Conservation (phyloP, 768 basidiomycete species). For the Mycena kentingensis region DNA sequence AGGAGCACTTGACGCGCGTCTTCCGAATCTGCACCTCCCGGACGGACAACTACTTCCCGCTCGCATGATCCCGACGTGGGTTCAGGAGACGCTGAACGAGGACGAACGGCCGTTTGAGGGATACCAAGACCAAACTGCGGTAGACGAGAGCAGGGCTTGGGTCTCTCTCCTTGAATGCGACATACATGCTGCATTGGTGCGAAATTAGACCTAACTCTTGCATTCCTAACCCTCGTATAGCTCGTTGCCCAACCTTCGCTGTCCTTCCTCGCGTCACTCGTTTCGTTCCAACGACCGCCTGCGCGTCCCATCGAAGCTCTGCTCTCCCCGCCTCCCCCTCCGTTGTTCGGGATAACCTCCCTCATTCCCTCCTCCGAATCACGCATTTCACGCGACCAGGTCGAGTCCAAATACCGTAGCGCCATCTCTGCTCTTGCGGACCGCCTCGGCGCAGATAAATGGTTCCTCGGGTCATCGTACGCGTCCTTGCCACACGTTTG, state of each 20-base stretch:
- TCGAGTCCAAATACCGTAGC: conserved; percentile 65
- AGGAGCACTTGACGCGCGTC: conserved; percentile 65
- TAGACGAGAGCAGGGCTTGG: conserved; percentile 83
- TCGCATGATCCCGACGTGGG: conserved; percentile 74
- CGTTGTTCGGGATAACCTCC: conserved; percentile 68
- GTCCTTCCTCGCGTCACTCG: conserved; percentile 43
- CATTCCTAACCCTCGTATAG: conserved; percentile 33
- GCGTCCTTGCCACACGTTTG: conserved; percentile 22
- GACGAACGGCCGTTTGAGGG: conserved; percentile 59
- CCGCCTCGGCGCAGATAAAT: conserved; percentile 72
- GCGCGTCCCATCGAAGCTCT: conserved; percentile 46
- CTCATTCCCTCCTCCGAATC: conserved; percentile 61
- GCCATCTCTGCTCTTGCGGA: conserved; percentile 75
- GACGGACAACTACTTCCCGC: conserved; percentile 61
- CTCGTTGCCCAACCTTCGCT: conserved; percentile 50
- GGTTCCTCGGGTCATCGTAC: conserved; percentile 80
- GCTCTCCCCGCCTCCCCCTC: conserved; percentile 66
- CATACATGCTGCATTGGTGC: conserved; percentile 75
- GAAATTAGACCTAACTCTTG: conserved; percentile 14
- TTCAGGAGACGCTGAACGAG: conserved; percentile 52
- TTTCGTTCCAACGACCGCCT: conserved; percentile 38
- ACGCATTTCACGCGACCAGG: conserved; percentile 50
- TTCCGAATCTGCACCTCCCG: conserved; percentile 74
- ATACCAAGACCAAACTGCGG: conserved; percentile 57
- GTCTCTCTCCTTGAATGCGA: conserved; percentile 74